Percentiles rank a stretch among this genome's conserved stretches.
These are phyloP conservation scores for Verruconis gallopava DNA, from an alignment of 2,329 filamentous ascomycete species.

Conservation along the genomic window DNA sequence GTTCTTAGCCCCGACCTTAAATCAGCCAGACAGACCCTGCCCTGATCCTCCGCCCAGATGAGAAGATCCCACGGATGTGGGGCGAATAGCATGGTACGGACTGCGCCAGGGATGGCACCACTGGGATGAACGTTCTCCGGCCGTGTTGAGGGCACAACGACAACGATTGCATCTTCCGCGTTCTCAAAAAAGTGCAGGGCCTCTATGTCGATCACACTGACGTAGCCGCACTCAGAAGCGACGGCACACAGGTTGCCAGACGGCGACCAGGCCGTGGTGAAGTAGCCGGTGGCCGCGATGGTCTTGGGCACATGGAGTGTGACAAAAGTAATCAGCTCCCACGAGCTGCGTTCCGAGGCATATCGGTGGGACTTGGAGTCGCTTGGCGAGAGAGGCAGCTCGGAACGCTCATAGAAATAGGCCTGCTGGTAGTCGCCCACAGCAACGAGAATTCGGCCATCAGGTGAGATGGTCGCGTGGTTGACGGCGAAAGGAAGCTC, in stretches of 20 bases:
- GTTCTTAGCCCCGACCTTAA: conserved; percentile 52
- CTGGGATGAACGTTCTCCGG: conserved; percentile 40
- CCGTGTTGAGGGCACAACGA: conserved; percentile 65
- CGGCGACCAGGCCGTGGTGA: conserved; percentile 64
- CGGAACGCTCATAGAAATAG: conserved; percentile 60
- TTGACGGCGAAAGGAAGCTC: conserved; percentile 79
- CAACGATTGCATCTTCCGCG: conserved; percentile 44
- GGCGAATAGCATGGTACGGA: conserved; percentile 85
- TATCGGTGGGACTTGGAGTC: conserved; percentile 18
- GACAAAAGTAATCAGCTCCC: conserved; percentile 29
- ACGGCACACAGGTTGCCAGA: conserved; percentile 60
- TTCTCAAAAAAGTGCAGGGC: conserved; percentile 26
- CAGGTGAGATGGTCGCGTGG: conserved; percentile 83
- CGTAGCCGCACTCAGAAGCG: conserved; percentile 67
- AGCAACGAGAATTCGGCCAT: conserved; percentile 66
- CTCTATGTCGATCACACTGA: conserved; percentile 58
- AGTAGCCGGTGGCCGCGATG: conserved; percentile 44
- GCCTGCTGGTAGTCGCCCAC: conserved; percentile 79
- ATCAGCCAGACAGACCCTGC: conserved; percentile 61
- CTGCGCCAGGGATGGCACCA: conserved; percentile 47
- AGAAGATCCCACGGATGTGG: conserved; percentile 82
- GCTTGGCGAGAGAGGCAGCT: not conserved
- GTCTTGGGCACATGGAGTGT: conserved; percentile 27
- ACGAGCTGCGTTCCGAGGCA: conserved; percentile 20
- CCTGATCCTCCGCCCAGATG: conserved; percentile 86